Conservation (phyloP, 345 rosid genomes). For the Lenwebbia sp. region DNA sequence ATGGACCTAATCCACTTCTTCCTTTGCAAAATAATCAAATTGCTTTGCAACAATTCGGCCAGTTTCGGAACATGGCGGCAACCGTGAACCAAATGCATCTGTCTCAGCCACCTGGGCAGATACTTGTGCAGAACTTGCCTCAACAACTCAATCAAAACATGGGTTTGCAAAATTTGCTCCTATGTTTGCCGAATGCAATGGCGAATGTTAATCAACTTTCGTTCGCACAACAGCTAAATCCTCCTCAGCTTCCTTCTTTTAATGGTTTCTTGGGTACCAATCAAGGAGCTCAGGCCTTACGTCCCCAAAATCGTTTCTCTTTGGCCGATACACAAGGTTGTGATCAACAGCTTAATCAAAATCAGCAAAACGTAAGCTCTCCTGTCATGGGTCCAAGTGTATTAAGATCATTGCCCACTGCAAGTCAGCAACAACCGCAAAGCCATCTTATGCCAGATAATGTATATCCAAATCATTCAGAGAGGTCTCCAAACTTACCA, state of each 20-base stretch:
- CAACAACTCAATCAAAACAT: constrained; percentile 22
- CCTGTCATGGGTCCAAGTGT: constrained; percentile 11
- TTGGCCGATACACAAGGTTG: constrained; percentile 28
- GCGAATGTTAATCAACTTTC: constrained; percentile 27
- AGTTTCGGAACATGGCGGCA: constrained; percentile 1
- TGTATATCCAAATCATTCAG: constrained; percentile 5
- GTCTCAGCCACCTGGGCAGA: not conserved
- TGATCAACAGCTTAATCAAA: constrained; percentile 19
- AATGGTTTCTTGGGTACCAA: not conserved
- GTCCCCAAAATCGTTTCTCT: constrained; percentile 16
- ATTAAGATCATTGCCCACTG: constrained; percentile 1
- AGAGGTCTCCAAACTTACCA: constrained; percentile 11
- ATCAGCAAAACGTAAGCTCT: constrained; percentile 18
- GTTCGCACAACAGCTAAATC: constrained; percentile 14
- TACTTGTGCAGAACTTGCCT: constrained; percentile 11
- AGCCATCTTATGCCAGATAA: constrained; percentile 12
- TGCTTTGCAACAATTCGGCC: constrained; percentile 1
- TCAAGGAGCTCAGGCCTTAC: not conserved
- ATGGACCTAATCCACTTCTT: not conserved
- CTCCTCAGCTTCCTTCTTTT: constrained; percentile 3
- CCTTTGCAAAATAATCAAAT: not conserved
- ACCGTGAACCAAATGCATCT: not conserved
- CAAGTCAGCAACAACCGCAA: constrained; percentile 18
- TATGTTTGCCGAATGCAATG: constrained; percentile 17
- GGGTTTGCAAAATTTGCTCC: constrained; percentile 21